Evolutionary conservation across 352 stramenopile species (phyloP).

Genomic region (Pythium insidiosum): DNA sequence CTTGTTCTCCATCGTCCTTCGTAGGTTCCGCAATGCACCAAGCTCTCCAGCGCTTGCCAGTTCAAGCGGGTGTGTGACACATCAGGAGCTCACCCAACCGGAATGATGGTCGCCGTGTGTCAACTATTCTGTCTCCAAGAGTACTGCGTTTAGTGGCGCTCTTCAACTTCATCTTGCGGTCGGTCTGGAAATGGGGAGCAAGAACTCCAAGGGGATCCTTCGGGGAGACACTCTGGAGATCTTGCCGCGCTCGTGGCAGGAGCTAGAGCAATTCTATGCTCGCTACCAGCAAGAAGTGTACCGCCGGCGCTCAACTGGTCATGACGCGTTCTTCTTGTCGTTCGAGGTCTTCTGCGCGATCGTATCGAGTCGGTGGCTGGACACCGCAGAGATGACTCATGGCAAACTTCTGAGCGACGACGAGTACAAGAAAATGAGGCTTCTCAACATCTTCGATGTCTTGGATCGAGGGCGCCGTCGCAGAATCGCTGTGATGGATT

Average conservation of each 20-base stretch:
- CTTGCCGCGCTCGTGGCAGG: slow-evolving; percentile 36
- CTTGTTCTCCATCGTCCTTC: slow-evolving; percentile 75
- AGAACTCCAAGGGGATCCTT: slow-evolving; percentile 35
- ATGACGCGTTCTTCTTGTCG: slow-evolving; percentile 45
- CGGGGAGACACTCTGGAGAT: slow-evolving; percentile 27
- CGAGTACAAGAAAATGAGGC: slow-evolving; percentile 20
- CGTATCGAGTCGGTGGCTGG: too few relatives aligned
- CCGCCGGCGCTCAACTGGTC: slow-evolving; percentile 21
- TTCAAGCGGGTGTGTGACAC: background rate
- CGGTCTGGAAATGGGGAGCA: slow-evolving; percentile 33
- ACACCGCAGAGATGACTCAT: too few relatives aligned
- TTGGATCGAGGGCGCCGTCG: slow-evolving; percentile 19
- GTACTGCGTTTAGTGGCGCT: slow-evolving; percentile 8
- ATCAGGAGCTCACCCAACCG: background rate
- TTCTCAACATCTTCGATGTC: slow-evolving; percentile 33
- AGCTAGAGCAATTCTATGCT: slow-evolving; percentile 45
- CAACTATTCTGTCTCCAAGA: slow-evolving; percentile 14
- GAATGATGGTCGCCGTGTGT: slow-evolving; percentile 13
- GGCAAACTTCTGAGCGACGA: too few relatives aligned
- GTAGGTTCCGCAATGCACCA: too few relatives aligned
- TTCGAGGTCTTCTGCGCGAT: slow-evolving; percentile 41
- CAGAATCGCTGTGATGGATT: slow-evolving; percentile 38
- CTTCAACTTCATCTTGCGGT: slow-evolving; percentile 12
- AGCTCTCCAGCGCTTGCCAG: too few relatives aligned
- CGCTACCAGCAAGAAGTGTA: slow-evolving; percentile 54